These are phyloP conservation scores for Westerdykella sp. DNA, from an alignment of 2,329 filamentous ascomycete genomes.

Conservation along the genomic window DNA sequence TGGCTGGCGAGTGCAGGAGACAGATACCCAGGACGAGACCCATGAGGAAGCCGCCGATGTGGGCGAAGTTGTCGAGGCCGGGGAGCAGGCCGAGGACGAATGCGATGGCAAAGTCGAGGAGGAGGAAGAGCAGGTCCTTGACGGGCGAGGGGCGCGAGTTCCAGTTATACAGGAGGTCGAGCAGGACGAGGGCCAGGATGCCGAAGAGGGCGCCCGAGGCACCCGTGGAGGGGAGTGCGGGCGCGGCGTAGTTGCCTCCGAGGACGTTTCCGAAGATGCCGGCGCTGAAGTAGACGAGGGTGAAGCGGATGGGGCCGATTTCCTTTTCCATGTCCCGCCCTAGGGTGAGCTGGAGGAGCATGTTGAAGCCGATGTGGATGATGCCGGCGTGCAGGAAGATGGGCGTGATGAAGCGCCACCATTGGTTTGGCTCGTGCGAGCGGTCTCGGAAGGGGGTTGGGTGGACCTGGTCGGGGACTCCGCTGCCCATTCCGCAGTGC, in stretches of 20 bases:
- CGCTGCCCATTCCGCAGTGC: conserved; percentile 73
- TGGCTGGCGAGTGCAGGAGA: conserved; percentile 80
- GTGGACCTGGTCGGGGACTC: conserved; percentile 60
- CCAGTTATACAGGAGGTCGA: conserved; percentile 94
- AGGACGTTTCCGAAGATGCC: conserved; percentile 96
- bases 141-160: conserved; percentile 66
- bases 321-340: conserved; percentile 87
- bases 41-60: conserved; percentile 94
- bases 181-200: conserved; percentile 76
- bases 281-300: conserved; percentile 79
- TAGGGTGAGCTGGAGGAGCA: conserved; percentile 83
- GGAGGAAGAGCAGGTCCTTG: conserved; percentile 80
- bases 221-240: conserved; percentile 72
- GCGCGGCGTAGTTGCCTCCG: conserved; percentile 85
- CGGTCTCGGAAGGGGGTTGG: conserved; percentile 48
- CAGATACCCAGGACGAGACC: conserved; percentile 81
- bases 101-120: conserved; percentile 78
- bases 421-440: conserved; percentile 74
- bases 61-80: conserved; percentile 92
- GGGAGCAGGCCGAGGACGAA: conserved; percentile 90
- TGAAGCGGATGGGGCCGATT: conserved; percentile 83
- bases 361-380: conserved; percentile 92
- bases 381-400: conserved; percentile 94
- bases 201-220: conserved; percentile 89
- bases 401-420: conserved; percentile 92